phyloP scores from a whole-genome alignment of 257 asterid species.

The Mentha longifolia region DNA sequence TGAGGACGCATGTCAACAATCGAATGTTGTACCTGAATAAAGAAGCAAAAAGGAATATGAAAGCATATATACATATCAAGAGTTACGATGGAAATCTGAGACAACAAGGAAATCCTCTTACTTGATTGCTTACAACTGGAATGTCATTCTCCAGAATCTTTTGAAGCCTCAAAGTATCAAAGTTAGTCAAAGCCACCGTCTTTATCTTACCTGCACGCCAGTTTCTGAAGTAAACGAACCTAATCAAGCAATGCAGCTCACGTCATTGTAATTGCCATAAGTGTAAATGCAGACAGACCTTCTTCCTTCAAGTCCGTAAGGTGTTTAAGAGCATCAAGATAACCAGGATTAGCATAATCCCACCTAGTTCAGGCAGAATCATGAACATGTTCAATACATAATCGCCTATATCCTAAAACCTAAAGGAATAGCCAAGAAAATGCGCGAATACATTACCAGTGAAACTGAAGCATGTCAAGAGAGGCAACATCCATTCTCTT shows the following conservation, averaged over 20 bases:
- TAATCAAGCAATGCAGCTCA: constrained; percentile 38
- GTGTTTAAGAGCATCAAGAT: constrained; percentile 95
- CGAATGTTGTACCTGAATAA: constrained; percentile 93
- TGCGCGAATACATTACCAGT: constrained; percentile 57
- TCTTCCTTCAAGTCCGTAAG: constrained; percentile 94
- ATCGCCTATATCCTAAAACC: not conserved
- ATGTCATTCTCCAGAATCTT: constrained; percentile 88
- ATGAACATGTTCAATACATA: constrained; percentile 23
- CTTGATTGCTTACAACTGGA: constrained; percentile 98
- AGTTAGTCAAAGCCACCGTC: constrained; percentile 96
- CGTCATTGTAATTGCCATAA: constrained; percentile 12
- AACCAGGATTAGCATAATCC: constrained; percentile 92
- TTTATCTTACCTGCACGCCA: constrained; percentile 84
- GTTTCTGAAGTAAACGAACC: constrained; percentile 40
- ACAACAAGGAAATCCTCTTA: constrained; percentile 12
- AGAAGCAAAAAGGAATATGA: constrained; percentile 23
- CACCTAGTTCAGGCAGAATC: constrained; percentile 67
- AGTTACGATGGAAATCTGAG: constrained; percentile 3
- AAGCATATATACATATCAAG: not conserved
- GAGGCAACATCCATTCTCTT: constrained; percentile 94
- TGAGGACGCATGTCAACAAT: constrained; percentile 99
- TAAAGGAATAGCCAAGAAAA: constrained; percentile 18
- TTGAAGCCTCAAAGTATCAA: constrained; percentile 83
- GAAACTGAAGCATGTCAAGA: constrained; percentile 99
- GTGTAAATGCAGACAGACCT: constrained; percentile 56